These are phyloP conservation scores for Cryphonectria nitschkei DNA, from an alignment of 2,329 filamentous ascomycete species.

Conservation along the genomic window DNA sequence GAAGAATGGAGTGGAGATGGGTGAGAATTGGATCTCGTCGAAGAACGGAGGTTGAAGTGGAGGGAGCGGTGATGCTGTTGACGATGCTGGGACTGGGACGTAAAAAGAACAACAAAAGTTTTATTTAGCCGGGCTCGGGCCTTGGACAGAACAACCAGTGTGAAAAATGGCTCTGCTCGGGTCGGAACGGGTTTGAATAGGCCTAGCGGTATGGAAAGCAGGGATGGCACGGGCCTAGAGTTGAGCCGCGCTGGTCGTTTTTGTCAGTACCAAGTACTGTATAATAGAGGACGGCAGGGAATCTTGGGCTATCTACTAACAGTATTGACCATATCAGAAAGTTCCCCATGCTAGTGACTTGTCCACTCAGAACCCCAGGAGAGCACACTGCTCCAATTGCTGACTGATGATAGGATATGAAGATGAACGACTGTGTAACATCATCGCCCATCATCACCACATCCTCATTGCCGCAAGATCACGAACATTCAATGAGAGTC, in stretches of 20 bases:
- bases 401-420: background rate
- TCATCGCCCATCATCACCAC: background rate
- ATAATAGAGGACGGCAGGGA: background rate
- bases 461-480: background rate
- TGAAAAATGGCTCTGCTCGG: constrained; percentile 10
- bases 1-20: constrained; percentile 35
- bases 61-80: constrained; percentile 12
- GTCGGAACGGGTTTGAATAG: constrained; percentile 8
- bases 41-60: background rate
- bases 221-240: background rate
- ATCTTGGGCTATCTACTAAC: background rate
- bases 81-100: background rate
- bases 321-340: background rate
- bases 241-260: background rate
- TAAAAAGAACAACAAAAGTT: constrained; percentile 16
- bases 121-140: constrained; percentile 13
- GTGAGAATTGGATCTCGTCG: background rate
- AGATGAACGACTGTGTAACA: background rate
- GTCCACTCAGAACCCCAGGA: background rate
- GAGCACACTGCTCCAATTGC: background rate
- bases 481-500: background rate
- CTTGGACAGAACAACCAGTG: background rate
- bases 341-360: background rate
- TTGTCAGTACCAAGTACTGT: background rate
- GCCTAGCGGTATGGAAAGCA: background rate